These are phyloP conservation scores for Blastobotrys buckinghamii DNA, from an alignment of 1,139 yeast species.

Conservation along the genomic window DNA sequence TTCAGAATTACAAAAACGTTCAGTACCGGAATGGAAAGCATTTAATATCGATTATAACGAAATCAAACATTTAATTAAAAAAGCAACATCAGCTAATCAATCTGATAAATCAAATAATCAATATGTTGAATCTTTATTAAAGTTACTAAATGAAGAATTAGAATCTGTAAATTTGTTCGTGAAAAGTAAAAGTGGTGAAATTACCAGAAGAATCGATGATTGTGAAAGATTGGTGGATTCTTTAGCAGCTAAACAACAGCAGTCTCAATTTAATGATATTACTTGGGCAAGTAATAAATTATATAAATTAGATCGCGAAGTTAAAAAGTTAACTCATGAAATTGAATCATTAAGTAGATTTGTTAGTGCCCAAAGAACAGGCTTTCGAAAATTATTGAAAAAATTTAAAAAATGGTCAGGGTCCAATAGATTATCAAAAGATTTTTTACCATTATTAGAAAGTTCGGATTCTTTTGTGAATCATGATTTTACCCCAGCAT, in stretches of 20 bases:
- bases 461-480: slow-evolving; percentile 51
- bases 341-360: slow-evolving; percentile 69
- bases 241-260: slow-evolving; percentile 26
- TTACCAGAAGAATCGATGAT: slow-evolving; percentile 38
- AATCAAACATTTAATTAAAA: slow-evolving; percentile 55
- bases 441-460: slow-evolving; percentile 33
- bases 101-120: slow-evolving; percentile 12
- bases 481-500: slow-evolving; percentile 58
- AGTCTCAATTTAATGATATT: background rate
- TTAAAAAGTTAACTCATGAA: slow-evolving; percentile 47
- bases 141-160: slow-evolving; percentile 44
- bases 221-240: slow-evolving; percentile 37
- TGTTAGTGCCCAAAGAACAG: slow-evolving; percentile 74
- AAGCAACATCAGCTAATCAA: slow-evolving; percentile 38
- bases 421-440: slow-evolving; percentile 25
- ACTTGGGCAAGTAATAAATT: slow-evolving; percentile 22
- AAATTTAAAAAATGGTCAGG: slow-evolving; percentile 64
- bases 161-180: slow-evolving; percentile 50
- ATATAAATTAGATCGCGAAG: slow-evolving; percentile 31
- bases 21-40: slow-evolving; percentile 84
- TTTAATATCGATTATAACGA: slow-evolving; percentile 81
- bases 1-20: slow-evolving; percentile 60
- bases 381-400: slow-evolving; percentile 72
- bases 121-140: slow-evolving; percentile 19
- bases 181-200: slow-evolving; percentile 60